Evolutionary conservation across 306 rosid species (phyloP).

Genomic region (Parietaria judaica): DNA sequence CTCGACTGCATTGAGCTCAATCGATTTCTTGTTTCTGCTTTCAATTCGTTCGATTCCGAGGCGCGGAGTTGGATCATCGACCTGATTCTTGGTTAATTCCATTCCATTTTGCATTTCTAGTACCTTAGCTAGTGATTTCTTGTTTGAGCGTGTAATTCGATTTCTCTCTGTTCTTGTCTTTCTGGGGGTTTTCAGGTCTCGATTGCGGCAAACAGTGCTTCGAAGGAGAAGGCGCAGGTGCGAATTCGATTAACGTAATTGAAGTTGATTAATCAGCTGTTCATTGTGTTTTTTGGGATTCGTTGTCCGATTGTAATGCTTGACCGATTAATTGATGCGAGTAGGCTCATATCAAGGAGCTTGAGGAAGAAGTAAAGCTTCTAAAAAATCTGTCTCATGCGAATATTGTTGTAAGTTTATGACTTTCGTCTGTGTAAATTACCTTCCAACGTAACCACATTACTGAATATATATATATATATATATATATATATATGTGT

Average conservation of each 20-base stretch:
- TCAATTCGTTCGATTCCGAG: not conserved
- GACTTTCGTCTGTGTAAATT: constrained; percentile 21
- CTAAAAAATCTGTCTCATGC: constrained; percentile 90
- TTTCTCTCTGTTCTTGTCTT: constrained; percentile 7
- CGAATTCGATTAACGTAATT: not conserved
- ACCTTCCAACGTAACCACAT: constrained; percentile 13
- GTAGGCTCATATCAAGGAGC: constrained; percentile 91
- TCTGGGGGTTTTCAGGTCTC: constrained; percentile 49
- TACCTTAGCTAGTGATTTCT: not conserved
- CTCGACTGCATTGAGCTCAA: not conserved
- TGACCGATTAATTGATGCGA: constrained; percentile 25
- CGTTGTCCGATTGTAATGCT: constrained; percentile 6
- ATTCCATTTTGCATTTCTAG: not conserved
- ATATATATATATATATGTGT: too few species aligned
- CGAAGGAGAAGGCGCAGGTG: constrained; percentile 97
- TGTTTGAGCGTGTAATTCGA: constrained; percentile 11
- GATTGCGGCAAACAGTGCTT: constrained; percentile 67
- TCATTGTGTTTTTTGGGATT: not conserved
- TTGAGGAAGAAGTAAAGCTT: constrained; percentile 98
- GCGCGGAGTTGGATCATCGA: constrained; percentile 5
- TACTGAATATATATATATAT: constrained; percentile 13
- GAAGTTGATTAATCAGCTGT: too few species aligned
- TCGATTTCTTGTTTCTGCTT: not conserved
- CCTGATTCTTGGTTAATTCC: not conserved
- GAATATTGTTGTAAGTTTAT: constrained; percentile 90